A percentile compares a stretch with the other conserved stretches of the same genome.
phyloP scores from a whole-genome alignment of 2,329 filamentous ascomycete species.

The Paraphoma sp. region DNA sequence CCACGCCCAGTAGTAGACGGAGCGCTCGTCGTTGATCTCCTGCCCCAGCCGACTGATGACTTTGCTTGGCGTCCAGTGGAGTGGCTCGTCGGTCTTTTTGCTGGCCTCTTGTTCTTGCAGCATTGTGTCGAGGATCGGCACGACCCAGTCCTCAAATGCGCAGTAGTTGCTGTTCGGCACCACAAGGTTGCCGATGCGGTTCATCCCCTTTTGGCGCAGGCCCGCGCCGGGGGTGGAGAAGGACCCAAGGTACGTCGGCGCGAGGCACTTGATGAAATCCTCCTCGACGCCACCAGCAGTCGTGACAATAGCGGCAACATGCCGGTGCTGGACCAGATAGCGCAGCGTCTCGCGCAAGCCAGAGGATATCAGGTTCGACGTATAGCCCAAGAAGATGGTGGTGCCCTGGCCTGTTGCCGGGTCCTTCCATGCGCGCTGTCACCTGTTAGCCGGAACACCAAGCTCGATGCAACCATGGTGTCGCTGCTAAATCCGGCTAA shows the following conservation, averaged over 20 bases:
- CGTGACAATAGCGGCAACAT: constrained; percentile 92
- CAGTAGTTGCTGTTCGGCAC: constrained; percentile 99
- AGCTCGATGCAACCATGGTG: constrained; percentile 27
- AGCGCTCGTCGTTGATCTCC: constrained; percentile 91
- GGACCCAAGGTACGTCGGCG: constrained; percentile 87
- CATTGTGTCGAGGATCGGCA: constrained; percentile 95
- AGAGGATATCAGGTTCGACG: constrained; percentile 96
- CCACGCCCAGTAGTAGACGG: constrained; percentile 96
- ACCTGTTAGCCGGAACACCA: constrained; percentile 35
- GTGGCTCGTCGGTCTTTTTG: constrained; percentile 68
- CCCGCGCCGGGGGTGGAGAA: constrained; percentile 80
- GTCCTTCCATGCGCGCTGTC: constrained; percentile 78
- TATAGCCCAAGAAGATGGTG: constrained; percentile 97
- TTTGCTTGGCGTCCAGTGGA: constrained; percentile 93
- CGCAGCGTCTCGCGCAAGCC: constrained; percentile 89
- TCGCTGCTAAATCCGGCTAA: constrained; percentile 41
- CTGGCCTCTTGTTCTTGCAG: constrained; percentile 88
- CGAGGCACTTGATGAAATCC: constrained; percentile 98
- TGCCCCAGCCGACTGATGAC: constrained; percentile 88
- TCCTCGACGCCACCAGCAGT: constrained; percentile 96
- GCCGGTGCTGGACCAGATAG: constrained; percentile 90
- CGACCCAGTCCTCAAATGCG: constrained; percentile 95
- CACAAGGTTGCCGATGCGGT: constrained; percentile 93
- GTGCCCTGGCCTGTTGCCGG: constrained; percentile 79
- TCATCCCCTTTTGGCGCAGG: constrained; percentile 84